phyloP scores from a whole-genome alignment of 2,329 filamentous ascomycete species.

The Keithomyces neogunnii region DNA sequence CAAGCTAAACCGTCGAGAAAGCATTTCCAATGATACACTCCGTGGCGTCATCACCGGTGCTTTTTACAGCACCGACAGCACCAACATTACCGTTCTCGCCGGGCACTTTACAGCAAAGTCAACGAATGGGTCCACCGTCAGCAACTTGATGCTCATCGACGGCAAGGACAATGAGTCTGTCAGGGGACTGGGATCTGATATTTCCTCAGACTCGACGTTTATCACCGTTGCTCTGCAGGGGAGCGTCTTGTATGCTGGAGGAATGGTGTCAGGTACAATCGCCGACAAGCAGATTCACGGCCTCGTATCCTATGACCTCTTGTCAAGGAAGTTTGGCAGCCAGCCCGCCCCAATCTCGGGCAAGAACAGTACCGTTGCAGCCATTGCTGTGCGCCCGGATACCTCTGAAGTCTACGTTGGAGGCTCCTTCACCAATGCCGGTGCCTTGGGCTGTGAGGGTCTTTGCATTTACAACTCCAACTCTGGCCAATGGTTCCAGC shows the following conservation, averaged over 20 bases:
- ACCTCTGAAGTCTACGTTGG: conserved; percentile 75
- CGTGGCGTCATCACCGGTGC: conserved; percentile 68
- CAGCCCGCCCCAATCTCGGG: conserved; percentile 74
- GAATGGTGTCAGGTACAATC: conserved; percentile 64
- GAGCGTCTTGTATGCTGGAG: conserved; percentile 72
- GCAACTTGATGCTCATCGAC: conserved; percentile 79
- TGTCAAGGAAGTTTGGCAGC: conserved; percentile 49
- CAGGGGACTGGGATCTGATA: conserved; percentile 57
- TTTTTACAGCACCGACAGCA: conserved; percentile 61
- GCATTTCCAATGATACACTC: conserved; percentile 29
- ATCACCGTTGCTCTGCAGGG: conserved; percentile 58
- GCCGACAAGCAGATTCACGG: conserved; percentile 57
- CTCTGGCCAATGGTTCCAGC: conserved; percentile 68
- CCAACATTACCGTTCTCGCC: conserved; percentile 80
- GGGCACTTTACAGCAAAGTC: conserved; percentile 73
- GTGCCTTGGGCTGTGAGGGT: conserved; percentile 70
- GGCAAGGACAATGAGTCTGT: conserved; percentile 58
- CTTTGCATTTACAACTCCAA: conserved; percentile 73
- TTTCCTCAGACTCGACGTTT: conserved; percentile 68
- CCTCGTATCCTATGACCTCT: conserved; percentile 72
- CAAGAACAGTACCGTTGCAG: conserved; percentile 60
- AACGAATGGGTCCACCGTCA: conserved; percentile 59
- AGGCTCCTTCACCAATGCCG: conserved; percentile 75
- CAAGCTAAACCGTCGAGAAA: conserved; percentile 38
- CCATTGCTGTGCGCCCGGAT: conserved; percentile 64